Base-by-base conservation (phyloP, 2,329 filamentous ascomycete genomes). In the Fusarium stilboides region DNA sequence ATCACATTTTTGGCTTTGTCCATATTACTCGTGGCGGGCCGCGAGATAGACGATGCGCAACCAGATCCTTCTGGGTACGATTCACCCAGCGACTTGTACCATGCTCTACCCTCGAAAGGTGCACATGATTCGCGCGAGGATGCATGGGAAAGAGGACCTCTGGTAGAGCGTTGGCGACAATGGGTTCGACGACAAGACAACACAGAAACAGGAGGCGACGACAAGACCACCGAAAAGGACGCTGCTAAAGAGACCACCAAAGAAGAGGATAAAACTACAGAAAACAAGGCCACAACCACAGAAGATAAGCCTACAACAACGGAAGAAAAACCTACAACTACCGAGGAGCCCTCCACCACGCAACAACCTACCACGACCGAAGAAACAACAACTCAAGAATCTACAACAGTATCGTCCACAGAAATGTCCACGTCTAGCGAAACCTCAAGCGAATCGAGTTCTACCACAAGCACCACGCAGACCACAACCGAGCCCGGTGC, bases 111-210 rank as follows among this genome's bases (percentile, higher is more conserved):
- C 3, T 14, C 24, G 0, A 8, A 20, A 15, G 2, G 60, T 28
- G 54, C 17, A 9, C 37, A 34, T 6, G 14, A 43, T 10, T n/a
- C 10, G 3, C 19, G 49, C 4, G 37, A 61, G 3, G 34, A 34
- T 13, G 6, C 17, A 2, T 50, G 49, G 49, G 36, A 20, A 5
- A 44, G 49, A 1, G 24, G 22, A 0, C 44, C 44, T 3, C 6
- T 66, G 5, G 45, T 40, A 4, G 12, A 66, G 19, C 49, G 40
- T 13, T 62, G 63, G 63, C 55, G n/a, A 40, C 34, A 62, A n/a
- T 66, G 62, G 62, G 13, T 66, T 14, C 49, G 56, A 19, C 62
- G 63, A 6, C 62, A 66, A 26, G 50, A 66, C 6, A 47, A 17
- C 13, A 46, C 37, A 13, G 52, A 42, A 8, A 40, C 60, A 0